Evolutionary conservation across 2,329 filamentous ascomycete genomes (phyloP), one percentile per base, ranked within the genome.

Genomic region (Ceratocystis harringtonii): DNA sequence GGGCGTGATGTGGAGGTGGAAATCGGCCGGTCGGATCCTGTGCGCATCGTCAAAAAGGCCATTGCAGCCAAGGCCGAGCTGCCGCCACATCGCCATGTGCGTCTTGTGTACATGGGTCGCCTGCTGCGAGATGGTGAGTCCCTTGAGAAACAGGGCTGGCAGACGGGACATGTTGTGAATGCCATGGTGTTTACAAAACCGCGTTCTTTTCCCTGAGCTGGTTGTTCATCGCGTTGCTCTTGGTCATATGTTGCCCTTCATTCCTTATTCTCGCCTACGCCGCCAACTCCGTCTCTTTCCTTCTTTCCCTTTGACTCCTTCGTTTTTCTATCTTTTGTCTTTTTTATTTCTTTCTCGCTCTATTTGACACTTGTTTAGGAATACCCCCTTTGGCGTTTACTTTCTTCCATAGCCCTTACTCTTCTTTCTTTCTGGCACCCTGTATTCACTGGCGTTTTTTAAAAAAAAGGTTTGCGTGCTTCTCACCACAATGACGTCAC

Each of bases 91-190:
- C 84, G 83, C 68, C 81, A 79, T 61, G 78, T 96, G 62, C 84
- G 84, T 64, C 81, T 96, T 67, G 86, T 84, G 22, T 95, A 95
- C 73, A 81, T 94, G 74, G 92, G 92, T 69, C 90, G 85, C 72
- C 83, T 92, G 62, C 80, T 96, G 58, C 84, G 85, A 69, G 89
- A 92, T 69, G 79, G 80, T 64, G 73, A 82, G 22, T 80, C 86
- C 0, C 77, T 96, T 19, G 74, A 78, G 57, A 80, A 81, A 2
- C 87, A 94, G 70, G 88, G 87, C 61, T 96, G 89, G 88, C 82
- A 85, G 70, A 79, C 82, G 68, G 88, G 85, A 44, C 82, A 94
- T 72, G 78, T 94, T 43, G 76, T 95, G 65, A 94, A 92, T 72
- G 90, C 87, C 25, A 78, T 94, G 67, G 83, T 94, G 64, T 85